These are phyloP conservation scores for Coniosporium tulheliwenetii DNA, from an alignment of 2,329 filamentous ascomycete genomes.

Conservation along the genomic window DNA sequence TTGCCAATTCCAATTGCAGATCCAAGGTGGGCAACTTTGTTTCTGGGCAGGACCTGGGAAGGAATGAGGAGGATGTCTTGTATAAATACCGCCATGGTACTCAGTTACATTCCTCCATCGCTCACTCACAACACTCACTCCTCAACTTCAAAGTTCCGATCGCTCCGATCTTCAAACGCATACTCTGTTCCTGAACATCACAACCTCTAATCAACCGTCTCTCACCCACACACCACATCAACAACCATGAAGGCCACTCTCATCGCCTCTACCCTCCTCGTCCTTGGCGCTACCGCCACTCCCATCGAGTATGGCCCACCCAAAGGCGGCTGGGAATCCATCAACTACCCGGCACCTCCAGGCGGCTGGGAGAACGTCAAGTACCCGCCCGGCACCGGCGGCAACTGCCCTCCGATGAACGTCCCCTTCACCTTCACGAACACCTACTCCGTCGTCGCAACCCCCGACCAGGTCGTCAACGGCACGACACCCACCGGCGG, in stretches of 20 bases:
- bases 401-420: neutral
- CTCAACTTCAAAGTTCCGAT: too few species aligned
- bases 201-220: too few species aligned
- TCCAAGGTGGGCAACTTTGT: too few species aligned
- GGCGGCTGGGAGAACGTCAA: too few species aligned
- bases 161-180: too few species aligned
- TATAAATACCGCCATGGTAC: too few species aligned
- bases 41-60: too few species aligned
- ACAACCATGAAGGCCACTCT: neutral
- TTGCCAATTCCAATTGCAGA: too few species aligned
- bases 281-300: neutral
- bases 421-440: slow-evolving; percentile 29
- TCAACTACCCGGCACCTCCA: neutral
- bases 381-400: neutral
- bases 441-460: slow-evolving; percentile 31
- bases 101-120: too few species aligned
- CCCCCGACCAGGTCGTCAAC: slow-evolving; percentile 34
- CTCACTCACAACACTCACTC: too few species aligned
- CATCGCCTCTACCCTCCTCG: neutral
- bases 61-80: too few species aligned
- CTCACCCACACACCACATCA: neutral
- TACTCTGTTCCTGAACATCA: too few species aligned
- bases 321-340: neutral
- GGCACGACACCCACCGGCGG: slow-evolving; percentile 23
- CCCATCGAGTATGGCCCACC: neutral